These are phyloP conservation scores for Cystobasidiaceae sp. DNA, from an alignment of 1,284 basidiomycete species.

Conservation along the genomic window DNA sequence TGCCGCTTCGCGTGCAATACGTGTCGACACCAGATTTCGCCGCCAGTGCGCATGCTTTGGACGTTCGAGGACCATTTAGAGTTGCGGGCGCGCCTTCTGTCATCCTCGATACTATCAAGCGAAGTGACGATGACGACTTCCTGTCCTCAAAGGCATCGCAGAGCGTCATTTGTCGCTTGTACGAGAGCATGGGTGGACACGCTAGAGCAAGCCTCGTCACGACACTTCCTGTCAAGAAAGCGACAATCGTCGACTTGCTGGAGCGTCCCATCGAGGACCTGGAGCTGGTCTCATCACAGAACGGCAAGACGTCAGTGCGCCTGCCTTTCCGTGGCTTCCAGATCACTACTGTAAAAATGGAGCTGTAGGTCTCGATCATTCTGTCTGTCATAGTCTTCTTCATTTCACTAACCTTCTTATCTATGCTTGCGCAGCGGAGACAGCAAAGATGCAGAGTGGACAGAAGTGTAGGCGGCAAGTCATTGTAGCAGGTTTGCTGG, in stretches of 20 bases:
- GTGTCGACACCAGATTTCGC: conserved; percentile 15
- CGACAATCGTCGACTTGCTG: conserved; percentile 63
- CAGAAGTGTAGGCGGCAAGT: conserved; percentile 1
- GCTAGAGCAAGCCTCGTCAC: conserved; percentile 58
- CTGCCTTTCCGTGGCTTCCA: conserved; percentile 75
- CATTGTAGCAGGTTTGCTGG: too few relatives aligned
- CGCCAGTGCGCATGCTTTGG: background rate
- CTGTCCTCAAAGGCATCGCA: conserved; percentile 39
- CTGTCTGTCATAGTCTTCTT: background rate
- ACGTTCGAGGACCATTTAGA: conserved; percentile 55
- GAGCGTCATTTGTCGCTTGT: conserved; percentile 73
- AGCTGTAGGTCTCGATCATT: conserved; percentile 44
- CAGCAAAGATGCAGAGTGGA: background rate
- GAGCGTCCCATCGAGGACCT: conserved; percentile 67
- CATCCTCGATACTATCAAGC: conserved; percentile 88
- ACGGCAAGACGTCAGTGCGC: conserved; percentile 49
- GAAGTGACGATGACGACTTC: conserved; percentile 78
- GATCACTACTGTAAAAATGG: conserved; percentile 73
- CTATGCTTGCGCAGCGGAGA: background rate
- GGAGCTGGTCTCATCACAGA: conserved; percentile 48
- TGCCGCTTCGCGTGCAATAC: conserved; percentile 57
- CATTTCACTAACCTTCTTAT: background rate
- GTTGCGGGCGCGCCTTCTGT: conserved; percentile 69
- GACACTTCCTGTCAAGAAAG: conserved; percentile 33
- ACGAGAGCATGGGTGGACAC: conserved; percentile 86